Evolutionary conservation across 495 filamentous ascomycete species (phyloP).

Genomic region (Amorphotheca resinae): DNA sequence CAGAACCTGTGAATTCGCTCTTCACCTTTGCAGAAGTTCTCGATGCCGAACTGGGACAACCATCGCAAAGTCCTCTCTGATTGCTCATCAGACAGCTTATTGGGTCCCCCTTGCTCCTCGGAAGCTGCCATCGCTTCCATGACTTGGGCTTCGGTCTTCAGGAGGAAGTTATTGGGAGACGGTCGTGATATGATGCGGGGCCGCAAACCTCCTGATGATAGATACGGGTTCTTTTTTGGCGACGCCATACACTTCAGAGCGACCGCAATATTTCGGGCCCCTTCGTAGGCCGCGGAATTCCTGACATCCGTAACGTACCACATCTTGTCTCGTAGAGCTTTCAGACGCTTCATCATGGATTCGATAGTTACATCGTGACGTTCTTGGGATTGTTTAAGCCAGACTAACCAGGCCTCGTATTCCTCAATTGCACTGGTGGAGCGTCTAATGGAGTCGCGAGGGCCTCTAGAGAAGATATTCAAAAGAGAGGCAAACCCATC

Average conservation of each 20-base stretch:
- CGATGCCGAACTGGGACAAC: constrained; percentile 68
- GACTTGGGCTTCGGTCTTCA: constrained; percentile 74
- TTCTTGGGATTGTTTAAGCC: constrained; percentile 62
- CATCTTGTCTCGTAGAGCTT: constrained; percentile 81
- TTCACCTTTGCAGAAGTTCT: constrained; percentile 92
- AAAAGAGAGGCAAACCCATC: constrained; percentile 57
- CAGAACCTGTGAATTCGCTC: constrained; percentile 92
- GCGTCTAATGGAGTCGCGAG: constrained; percentile 52
- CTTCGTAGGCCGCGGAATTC: constrained; percentile 81
- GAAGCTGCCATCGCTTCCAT: constrained; percentile 77
- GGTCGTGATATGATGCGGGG: constrained; percentile 32
- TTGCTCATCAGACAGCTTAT: constrained; percentile 95
- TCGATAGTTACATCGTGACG: constrained; percentile 53
- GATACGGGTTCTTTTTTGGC: constrained; percentile 36
- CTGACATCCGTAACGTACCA: constrained; percentile 97
- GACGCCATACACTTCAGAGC: constrained; percentile 89
- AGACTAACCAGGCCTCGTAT: constrained; percentile 64
- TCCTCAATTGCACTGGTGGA: constrained; percentile 56
- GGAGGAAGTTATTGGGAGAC: constrained; percentile 55
- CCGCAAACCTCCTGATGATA: constrained; percentile 11
- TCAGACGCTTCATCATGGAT: constrained; percentile 52
- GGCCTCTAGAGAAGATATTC: constrained; percentile 55
- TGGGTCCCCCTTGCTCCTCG: constrained; percentile 75
- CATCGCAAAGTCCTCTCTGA: constrained; percentile 76
- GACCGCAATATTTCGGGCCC: constrained; percentile 72